Base-by-base conservation (phyloP, 2,329 filamentous ascomycete genomes). In the Aureobasidium sp. region DNA sequence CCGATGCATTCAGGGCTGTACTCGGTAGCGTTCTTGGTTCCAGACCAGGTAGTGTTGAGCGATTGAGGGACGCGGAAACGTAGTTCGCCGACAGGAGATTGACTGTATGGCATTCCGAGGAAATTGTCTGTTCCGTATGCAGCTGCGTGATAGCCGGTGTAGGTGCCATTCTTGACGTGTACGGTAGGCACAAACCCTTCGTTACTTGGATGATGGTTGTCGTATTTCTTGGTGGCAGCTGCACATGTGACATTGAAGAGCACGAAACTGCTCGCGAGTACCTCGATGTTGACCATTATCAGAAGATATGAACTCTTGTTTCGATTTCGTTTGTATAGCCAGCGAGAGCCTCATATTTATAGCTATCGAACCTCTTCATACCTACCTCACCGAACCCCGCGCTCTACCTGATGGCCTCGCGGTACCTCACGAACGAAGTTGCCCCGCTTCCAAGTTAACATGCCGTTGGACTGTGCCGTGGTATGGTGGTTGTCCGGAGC, bases 51-150 rank as follows among this genome's bases (percentile, higher is more conserved):
- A 21, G 68, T 67, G 63, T 83, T 78, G 27, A 84, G 67, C 0
- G 77, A 69, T 62, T 79, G 74, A 0, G 83, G 81, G 2, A 77
- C 65, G 0, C 73, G 73, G 64, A 85, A 84, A 4, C 84, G 78
- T 49, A 84, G 73, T 59, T 77, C 69, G 0, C 79, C 78, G 25
- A 78, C 70, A 0, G 81, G 81, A 31, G 81, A 76, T 62, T 81
- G 78, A 3, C 82, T 83, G 67, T 80, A 85, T 0, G 82, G 83
- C 1, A 85, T 78, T 2, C 79, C 79, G 3, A 81, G 69, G 67
- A 82, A 83, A 61, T 77, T 73, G 63, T 83, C 80, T 51, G 81
- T 79, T 27, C 74, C 65, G 60, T 78, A 79, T 1, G 67, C 62
- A 0, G 71, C 46, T 38, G 73, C 74, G 60, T 73, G 69, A 1